These are phyloP conservation scores for Ogataea ganodermae DNA, from an alignment of 805 yeast genomes.

Conservation along the genomic window DNA sequence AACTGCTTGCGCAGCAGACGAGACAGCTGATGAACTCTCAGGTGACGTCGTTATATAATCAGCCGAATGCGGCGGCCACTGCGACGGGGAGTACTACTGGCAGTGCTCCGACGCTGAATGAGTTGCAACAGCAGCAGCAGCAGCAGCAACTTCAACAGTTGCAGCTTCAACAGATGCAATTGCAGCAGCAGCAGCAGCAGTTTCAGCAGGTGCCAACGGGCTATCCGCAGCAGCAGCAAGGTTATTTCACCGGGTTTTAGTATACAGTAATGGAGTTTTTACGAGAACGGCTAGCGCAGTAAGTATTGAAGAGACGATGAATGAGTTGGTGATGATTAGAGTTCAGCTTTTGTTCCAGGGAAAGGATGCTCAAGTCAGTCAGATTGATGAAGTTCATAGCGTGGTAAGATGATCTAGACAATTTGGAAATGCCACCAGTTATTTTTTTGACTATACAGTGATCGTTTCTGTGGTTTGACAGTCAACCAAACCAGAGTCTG, in stretches of 20 bases:
- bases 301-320: too few relatives aligned
- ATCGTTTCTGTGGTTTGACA: too few relatives aligned
- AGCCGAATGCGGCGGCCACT: slow-evolving; percentile 26
- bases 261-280: background rate
- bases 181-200: slow-evolving; percentile 18
- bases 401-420: too few relatives aligned
- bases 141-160: slow-evolving; percentile 16
- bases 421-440: too few relatives aligned
- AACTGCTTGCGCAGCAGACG: slow-evolving; percentile 26
- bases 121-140: slow-evolving; percentile 25
- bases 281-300: too few relatives aligned
- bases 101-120: slow-evolving; percentile 10
- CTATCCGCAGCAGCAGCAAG: slow-evolving; percentile 12
- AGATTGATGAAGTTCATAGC: too few relatives aligned
- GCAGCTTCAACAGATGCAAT: slow-evolving; percentile 9
- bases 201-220: slow-evolving; percentile 17
- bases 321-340: too few relatives aligned
- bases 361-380: too few relatives aligned
- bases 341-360: too few relatives aligned
- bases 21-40: slow-evolving; percentile 28
- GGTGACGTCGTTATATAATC: slow-evolving; percentile 43
- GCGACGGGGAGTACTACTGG: slow-evolving; percentile 6
- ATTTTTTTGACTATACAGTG: too few relatives aligned
- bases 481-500: too few relatives aligned
- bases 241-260: slow-evolving; percentile 27